These are phyloP conservation scores for Eucommia ulmoides DNA, from an alignment of 257 asterid genomes.

Conservation along the genomic window DNA sequence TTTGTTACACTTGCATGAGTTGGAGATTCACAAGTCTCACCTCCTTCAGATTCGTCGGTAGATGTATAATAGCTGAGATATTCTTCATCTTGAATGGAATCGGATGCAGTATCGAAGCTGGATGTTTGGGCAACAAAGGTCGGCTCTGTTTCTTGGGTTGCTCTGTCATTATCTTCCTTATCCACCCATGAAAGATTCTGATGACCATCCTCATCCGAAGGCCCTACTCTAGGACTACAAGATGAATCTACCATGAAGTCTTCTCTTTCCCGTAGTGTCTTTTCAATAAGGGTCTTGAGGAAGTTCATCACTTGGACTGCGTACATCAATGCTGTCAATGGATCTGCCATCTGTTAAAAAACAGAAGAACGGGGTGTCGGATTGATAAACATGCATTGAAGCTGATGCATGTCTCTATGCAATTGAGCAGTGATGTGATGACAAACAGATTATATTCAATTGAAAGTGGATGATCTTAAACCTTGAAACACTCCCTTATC, in stretches of 20 bases:
- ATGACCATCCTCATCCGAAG: slow-evolving; percentile 55
- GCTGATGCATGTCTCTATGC: neutral
- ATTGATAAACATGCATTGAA: neutral
- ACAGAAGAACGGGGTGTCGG: slow-evolving; percentile 2
- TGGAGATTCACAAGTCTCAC: slow-evolving; percentile 32
- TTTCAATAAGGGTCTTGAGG: slow-evolving; percentile 74
- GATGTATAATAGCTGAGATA: slow-evolving; percentile 38
- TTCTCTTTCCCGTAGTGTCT: slow-evolving; percentile 57
- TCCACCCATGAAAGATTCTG: slow-evolving; percentile 28
- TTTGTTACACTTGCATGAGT: slow-evolving; percentile 9
- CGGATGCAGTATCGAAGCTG: slow-evolving; percentile 27
- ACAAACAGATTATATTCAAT: too few relatives aligned
- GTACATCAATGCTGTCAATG: slow-evolving; percentile 79
- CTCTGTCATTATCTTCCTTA: slow-evolving; percentile 16
- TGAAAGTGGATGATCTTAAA: too few relatives aligned
- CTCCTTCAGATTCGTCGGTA: slow-evolving; percentile 50
- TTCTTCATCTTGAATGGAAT: slow-evolving; percentile 39
- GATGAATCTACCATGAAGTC: slow-evolving; percentile 39
- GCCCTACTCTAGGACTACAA: slow-evolving; percentile 24
- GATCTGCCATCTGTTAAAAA: slow-evolving; percentile 69
- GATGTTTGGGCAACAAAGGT: slow-evolving; percentile 29
- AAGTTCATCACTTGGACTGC: slow-evolving; percentile 97
- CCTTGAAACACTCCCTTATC: too few relatives aligned
- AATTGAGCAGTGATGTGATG: too few relatives aligned
- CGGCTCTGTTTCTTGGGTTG: slow-evolving; percentile 19